Evolutionary conservation across 116 monocot species (phyloP).

Genomic region (Posidonia oceanica): DNA sequence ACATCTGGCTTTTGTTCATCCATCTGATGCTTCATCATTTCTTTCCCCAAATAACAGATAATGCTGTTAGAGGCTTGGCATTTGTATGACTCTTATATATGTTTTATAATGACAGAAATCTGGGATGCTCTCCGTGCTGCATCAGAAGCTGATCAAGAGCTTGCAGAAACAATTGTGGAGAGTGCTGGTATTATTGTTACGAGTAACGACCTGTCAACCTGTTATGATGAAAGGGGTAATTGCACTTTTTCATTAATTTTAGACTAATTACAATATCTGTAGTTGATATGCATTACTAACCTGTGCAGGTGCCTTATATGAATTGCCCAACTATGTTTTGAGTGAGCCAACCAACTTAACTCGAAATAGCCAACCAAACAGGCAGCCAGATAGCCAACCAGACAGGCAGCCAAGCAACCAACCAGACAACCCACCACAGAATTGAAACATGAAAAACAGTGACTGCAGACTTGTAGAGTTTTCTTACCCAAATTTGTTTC

Average conservation of each 20-base stretch:
- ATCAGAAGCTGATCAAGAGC: conserved; percentile 57
- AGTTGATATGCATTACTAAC: neutral
- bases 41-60: too few relatives aligned
- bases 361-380: neutral
- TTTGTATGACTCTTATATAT: too few relatives aligned
- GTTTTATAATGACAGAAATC: conserved; percentile 44
- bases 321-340: conserved; percentile 85
- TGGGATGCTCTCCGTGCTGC: conserved; percentile 98
- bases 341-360: conserved; percentile 90
- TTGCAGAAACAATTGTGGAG: conserved; percentile 76
- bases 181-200: conserved; percentile 74
- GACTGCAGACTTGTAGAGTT: too few relatives aligned
- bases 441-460: too few relatives aligned
- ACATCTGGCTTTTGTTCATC: neutral
- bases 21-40: neutral
- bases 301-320: conserved; percentile 57
- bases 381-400: neutral
- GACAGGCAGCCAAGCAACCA: too few relatives aligned
- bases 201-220: conserved; percentile 64
- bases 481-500: too few relatives aligned
- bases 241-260: neutral
- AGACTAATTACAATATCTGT: neutral
- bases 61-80: too few relatives aligned
- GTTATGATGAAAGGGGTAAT: conserved; percentile 88
- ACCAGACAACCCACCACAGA: too few relatives aligned